Evolutionary conservation across 306 rosid species (phyloP).

Genomic region (Cucurbita argyrosperma): DNA sequence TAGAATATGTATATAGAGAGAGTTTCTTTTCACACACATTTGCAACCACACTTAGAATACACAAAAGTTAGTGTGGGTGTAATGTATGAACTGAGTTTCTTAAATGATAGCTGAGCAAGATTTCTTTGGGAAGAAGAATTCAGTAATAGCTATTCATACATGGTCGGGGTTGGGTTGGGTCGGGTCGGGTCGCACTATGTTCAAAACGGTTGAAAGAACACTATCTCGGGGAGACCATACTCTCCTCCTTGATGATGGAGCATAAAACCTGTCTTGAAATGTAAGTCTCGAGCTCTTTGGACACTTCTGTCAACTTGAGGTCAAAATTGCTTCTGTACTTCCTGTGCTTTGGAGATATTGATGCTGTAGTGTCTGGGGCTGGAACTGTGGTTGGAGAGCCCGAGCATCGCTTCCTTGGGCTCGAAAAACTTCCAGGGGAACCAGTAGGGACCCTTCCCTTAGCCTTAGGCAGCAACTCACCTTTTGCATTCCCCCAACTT

Average conservation of each 20-base stretch:
- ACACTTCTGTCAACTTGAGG: constrained; percentile 68
- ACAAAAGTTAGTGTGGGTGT: not conserved
- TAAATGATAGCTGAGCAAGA: not conserved
- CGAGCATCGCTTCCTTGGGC: constrained; percentile 80
- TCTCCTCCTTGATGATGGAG: constrained; percentile 69
- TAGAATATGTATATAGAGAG: not conserved
- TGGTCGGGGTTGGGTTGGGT: no score
- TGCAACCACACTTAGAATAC: not conserved
- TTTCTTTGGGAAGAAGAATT: not conserved
- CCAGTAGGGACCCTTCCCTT: constrained; percentile 3
- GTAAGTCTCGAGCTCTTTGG: constrained; percentile 90
- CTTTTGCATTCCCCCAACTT: not conserved
- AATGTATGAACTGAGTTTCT: not conserved
- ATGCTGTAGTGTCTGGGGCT: constrained; percentile 11
- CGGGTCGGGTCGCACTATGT: not conserved
- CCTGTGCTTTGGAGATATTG: constrained; percentile 47
- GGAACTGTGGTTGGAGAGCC: constrained; percentile 39
- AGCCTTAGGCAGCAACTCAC: constrained; percentile 20
- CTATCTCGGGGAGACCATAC: constrained; percentile 51
- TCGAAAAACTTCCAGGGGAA: constrained; percentile 44
- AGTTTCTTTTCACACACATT: not conserved
- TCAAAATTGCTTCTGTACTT: constrained; percentile 70
- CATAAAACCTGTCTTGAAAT: constrained; percentile 78
- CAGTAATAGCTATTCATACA: not conserved
- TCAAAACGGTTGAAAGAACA: constrained; percentile 35